Conservation (phyloP, 495 filamentous ascomycete species). For the Xylaria intraflava region DNA sequence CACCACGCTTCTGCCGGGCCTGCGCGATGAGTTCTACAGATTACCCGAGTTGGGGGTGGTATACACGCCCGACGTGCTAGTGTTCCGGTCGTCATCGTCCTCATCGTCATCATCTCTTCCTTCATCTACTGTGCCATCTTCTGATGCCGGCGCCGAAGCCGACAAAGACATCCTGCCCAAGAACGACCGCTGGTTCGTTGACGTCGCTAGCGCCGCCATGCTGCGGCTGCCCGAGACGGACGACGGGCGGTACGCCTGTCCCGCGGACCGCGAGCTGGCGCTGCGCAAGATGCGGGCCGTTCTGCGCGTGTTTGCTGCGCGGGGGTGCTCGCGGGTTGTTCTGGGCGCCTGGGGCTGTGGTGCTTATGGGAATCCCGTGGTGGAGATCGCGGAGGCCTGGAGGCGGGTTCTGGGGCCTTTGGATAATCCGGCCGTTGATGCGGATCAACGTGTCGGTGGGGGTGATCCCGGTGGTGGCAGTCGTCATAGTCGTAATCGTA, state of each 20-base stretch:
- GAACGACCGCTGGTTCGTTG: constrained; percentile 42
- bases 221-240: constrained; percentile 40
- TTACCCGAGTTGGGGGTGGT: constrained; percentile 45
- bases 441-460: constrained; percentile 12
- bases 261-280: constrained; percentile 44
- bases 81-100: constrained; percentile 17
- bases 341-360: constrained; percentile 66
- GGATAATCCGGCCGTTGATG: neutral
- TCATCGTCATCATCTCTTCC: too few relatives aligned
- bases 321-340: constrained; percentile 48
- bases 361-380: constrained; percentile 55
- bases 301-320: constrained; percentile 48
- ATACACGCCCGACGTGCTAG: constrained; percentile 47
- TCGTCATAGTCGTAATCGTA: constrained; percentile 11
- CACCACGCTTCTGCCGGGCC: constrained; percentile 51
- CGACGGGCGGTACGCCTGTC: constrained; percentile 12
- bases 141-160: constrained; percentile 22
- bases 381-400: constrained; percentile 58
- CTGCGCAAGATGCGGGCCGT: constrained; percentile 55
- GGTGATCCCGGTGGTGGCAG: constrained; percentile 2
- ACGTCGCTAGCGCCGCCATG: constrained; percentile 55
- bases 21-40: constrained; percentile 52
- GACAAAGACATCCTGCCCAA: constrained; percentile 30
- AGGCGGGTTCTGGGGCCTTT: constrained; percentile 43
- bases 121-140: too few relatives aligned